Conservation (phyloP, 176 grass and related monocot species). For the Sorghum bicolor region DNA sequence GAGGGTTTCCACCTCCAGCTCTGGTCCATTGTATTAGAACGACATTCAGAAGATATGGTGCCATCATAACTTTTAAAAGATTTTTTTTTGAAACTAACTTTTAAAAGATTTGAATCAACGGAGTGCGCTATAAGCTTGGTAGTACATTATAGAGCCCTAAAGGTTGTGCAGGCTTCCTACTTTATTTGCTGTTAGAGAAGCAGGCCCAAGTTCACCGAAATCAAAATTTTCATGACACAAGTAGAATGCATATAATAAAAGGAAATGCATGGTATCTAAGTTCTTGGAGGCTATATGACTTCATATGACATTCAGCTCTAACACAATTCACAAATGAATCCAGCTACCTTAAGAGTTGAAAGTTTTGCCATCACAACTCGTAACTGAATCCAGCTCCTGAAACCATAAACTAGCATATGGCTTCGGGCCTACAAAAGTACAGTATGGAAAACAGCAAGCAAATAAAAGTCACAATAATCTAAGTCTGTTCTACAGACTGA, state of each 20-base stretch:
- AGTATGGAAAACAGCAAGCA: not conserved
- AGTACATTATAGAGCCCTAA: not conserved
- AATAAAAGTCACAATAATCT: slow-evolving; percentile 13
- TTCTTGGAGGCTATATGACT: not conserved
- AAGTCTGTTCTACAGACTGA: slow-evolving; percentile 23
- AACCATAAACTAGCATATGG: not conserved
- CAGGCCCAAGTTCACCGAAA: not conserved
- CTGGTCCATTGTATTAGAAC: too few relatives aligned
- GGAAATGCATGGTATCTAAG: not conserved
- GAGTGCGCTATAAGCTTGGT: not conserved
- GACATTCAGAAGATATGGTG: not conserved
- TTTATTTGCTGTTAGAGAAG: not conserved
- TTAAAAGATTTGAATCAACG: not conserved
- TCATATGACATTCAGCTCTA: not conserved
- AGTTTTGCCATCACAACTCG: not conserved
- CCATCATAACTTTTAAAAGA: not conserved
- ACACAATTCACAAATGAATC: not conserved
- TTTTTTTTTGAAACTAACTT: too few relatives aligned
- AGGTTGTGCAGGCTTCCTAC: not conserved
- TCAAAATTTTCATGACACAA: not conserved
- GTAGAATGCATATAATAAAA: not conserved
- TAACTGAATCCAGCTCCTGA: not conserved
- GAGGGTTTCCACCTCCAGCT: not conserved
- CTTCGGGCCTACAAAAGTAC: slow-evolving; percentile 17
- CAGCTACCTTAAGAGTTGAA: not conserved